Evolutionary conservation across 352 stramenopile species (phyloP).

Genomic region (Phytophthora agathidicida): DNA sequence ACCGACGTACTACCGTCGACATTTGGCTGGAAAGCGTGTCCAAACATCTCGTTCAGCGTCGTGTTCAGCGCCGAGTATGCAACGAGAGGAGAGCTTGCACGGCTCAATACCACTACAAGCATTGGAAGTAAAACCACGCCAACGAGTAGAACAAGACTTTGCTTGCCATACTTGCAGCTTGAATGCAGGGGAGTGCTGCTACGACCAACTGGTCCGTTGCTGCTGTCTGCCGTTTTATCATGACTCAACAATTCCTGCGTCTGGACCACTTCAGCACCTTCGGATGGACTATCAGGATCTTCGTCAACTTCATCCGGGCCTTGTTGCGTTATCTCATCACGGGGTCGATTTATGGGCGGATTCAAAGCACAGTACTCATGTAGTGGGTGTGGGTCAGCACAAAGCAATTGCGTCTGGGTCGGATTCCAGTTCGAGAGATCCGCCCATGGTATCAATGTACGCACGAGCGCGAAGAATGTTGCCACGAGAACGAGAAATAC

Average conservation of each 20-base stretch:
- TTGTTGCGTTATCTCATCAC: no score
- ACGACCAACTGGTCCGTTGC: no score
- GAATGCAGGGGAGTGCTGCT: no score
- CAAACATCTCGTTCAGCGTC: slow-evolving; percentile 25
- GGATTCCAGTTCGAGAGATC: slow-evolving; percentile 17
- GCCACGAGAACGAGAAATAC: neutral
- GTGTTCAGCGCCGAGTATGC: slow-evolving; percentile 20
- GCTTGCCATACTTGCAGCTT: neutral
- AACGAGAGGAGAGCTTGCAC: slow-evolving; percentile 3
- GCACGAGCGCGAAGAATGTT: slow-evolving; percentile 13
- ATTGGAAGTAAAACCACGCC: slow-evolving; percentile 9
- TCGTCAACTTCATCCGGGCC: neutral
- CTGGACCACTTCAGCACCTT: no score
- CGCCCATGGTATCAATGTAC: slow-evolving; percentile 1
- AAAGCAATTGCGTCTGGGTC: neutral
- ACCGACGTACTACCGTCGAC: neutral
- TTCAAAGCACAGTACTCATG: neutral
- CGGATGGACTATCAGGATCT: no score
- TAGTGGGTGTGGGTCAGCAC: neutral
- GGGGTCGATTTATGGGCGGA: neutral
- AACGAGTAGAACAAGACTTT: neutral
- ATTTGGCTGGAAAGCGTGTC: neutral
- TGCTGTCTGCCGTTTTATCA: neutral
- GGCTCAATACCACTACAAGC: slow-evolving; percentile 5
- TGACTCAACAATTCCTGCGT: no score